phyloP scores from a whole-genome alignment of 2,329 filamentous ascomycete species.

The Phaeosphaeriaceae sp. region DNA sequence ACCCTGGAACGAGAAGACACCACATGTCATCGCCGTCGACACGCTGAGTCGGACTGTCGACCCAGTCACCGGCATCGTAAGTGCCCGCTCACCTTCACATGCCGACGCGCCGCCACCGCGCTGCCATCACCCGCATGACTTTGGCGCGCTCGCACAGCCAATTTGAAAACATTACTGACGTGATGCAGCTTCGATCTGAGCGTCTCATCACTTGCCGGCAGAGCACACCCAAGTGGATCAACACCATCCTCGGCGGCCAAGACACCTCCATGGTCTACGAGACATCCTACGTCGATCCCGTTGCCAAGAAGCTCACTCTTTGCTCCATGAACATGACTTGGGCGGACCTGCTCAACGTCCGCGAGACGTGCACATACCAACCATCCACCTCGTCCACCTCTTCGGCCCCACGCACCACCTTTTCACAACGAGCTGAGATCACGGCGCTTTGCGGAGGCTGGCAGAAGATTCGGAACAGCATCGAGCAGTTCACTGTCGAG shows the following conservation, averaged over 20 bases:
- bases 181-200: conserved; percentile 69
- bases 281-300: conserved; percentile 90
- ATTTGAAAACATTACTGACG: conserved; percentile 15
- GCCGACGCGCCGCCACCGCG: conserved; percentile 1
- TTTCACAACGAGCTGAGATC: conserved; percentile 89
- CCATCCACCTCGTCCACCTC: conserved; percentile 61
- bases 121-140: background rate
- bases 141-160: too few species aligned
- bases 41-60: conserved; percentile 79
- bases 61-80: conserved; percentile 69
- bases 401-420: conserved; percentile 69
- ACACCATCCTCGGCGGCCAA: conserved; percentile 76
- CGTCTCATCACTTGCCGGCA: conserved; percentile 70
- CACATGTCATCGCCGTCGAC: conserved; percentile 94
- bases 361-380: conserved; percentile 89
- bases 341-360: conserved; percentile 87
- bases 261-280: conserved; percentile 92
- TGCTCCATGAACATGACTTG: conserved; percentile 94
- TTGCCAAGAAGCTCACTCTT: conserved; percentile 88
- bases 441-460: conserved; percentile 94
- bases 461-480: conserved; percentile 95
- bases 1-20: conserved; percentile 98
- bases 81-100: conserved; percentile 40
- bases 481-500: conserved; percentile 89
- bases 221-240: conserved; percentile 80